Conservation (phyloP, 2,329 filamentous ascomycete species). For the Massarina eburnea region DNA sequence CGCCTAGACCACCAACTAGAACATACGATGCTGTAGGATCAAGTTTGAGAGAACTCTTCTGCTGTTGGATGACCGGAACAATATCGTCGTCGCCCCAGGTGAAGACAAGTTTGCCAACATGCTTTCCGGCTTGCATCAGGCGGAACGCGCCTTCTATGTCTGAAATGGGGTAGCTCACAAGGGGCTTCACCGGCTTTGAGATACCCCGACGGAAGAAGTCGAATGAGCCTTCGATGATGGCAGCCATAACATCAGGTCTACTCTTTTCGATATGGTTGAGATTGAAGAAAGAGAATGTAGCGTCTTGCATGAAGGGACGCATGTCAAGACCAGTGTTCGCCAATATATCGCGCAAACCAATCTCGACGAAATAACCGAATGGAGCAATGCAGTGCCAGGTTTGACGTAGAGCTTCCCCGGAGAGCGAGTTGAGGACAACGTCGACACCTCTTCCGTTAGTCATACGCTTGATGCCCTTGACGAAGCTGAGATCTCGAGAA, state of each 20-base stretch:
- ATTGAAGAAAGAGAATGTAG: neutral
- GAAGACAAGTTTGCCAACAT: neutral
- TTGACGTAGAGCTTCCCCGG: constrained; percentile 17
- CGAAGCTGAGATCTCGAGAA: constrained; percentile 24
- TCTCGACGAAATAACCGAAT: constrained; percentile 14
- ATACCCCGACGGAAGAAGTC: neutral
- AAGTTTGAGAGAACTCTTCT: neutral
- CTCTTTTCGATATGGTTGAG: neutral
- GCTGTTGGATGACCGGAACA: neutral
- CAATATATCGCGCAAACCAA: constrained; percentile 13
- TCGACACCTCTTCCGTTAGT: constrained; percentile 33
- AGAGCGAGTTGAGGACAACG: constrained; percentile 29
- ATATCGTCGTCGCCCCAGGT: neutral
- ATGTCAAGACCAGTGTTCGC: constrained; percentile 10
- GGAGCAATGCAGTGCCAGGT: constrained; percentile 50
- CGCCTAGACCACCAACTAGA: constrained; percentile 21
- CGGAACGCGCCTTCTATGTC: neutral
- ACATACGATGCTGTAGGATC: constrained; percentile 13
- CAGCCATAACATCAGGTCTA: neutral
- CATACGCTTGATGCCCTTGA: constrained; percentile 14
- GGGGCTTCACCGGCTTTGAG: neutral
- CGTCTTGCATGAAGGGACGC: constrained; percentile 29
- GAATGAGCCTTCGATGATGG: neutral
- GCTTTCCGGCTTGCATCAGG: neutral
- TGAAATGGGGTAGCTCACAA: neutral